Base-by-base conservation (phyloP, 352 stramenopile genomes). In the Saprolegnia parasitica region DNA sequence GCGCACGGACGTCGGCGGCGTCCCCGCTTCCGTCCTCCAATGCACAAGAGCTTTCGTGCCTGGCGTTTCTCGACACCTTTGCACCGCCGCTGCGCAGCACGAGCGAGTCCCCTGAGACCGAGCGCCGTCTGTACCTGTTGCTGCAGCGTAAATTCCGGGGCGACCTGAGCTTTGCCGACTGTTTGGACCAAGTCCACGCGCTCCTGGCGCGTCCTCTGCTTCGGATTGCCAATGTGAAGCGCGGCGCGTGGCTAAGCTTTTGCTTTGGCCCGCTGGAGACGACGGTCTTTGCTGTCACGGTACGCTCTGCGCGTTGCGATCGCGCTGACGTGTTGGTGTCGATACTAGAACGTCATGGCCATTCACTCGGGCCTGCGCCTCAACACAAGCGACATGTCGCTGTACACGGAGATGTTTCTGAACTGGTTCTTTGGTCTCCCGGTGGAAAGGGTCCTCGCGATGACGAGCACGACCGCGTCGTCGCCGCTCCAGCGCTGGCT, bases 381-480 rank as follows among this genome's bases (percentile, higher is more conserved):
- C 47, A 76, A 76, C 5, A 67, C 74, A 68, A 74, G 77, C 26
- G 75, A 77, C 72, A 39, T 20, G 13, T 1, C 6, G 9, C 58
- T n/a, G 40, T 75, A 86, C 29, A 81, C 79, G 21, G 56, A 45
- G 63, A 56, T 91, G 71, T 94, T 93, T 73, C 72, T 95, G 57
- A 81, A 90, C 72, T 95, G 86, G 86, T 95, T 81, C 58, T 93
- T 89, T 61, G 80, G 79, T n/a, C 77, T 93, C 21, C 83, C 86
- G 47, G 72, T 91, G 1, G 79, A 77, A 46, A 66, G 72, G 9
- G 68, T 95, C 26, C 71, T 95, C 16, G 70, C 78, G 5, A 76
- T 95, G 18, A 80, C 83, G 50, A 55, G 81, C 5, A 85, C 86
- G 49, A 88, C 77, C 16, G 72, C 80, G 24, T 91, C 83, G 50